A percentile compares a stretch with the other conserved stretches of the same genome.
Evolutionary conservation across 2,329 filamentous ascomycete genomes (phyloP).

Genomic region (Beauveria rudraprayagi): DNA sequence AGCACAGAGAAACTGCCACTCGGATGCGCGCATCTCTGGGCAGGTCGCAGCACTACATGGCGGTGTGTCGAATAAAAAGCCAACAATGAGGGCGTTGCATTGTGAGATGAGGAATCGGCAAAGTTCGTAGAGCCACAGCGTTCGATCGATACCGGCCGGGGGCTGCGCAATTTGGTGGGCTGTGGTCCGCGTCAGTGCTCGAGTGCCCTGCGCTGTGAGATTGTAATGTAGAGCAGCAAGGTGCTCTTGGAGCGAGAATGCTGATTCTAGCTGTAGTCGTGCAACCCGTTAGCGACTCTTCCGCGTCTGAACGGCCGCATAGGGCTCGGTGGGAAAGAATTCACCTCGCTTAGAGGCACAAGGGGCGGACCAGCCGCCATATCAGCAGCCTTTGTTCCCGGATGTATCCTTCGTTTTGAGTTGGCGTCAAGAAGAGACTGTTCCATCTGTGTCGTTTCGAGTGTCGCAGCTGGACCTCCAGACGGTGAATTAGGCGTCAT

Average conservation of each 20-base stretch:
- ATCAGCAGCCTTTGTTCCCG: constrained; percentile 82
- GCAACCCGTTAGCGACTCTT: constrained; percentile 12
- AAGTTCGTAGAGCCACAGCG: constrained; percentile 95
- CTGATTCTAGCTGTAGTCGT: constrained; percentile 71
- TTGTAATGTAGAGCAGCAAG: constrained; percentile 85
- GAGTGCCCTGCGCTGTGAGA: constrained; percentile 59
- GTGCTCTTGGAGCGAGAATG: constrained; percentile 95
- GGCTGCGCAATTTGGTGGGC: constrained; percentile 71
- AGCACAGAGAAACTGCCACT: constrained; percentile 98
- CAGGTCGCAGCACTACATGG: constrained; percentile 85
- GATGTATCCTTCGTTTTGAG: constrained; percentile 76
- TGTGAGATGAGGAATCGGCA: constrained; percentile 93
- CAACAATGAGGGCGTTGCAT: constrained; percentile 85
- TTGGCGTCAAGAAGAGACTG: constrained; percentile 61
- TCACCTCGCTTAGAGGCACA: constrained; percentile 74
- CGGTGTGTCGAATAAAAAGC: constrained; percentile 84
- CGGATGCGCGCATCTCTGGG: constrained; percentile 95
- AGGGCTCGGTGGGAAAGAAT: constrained; percentile 18
- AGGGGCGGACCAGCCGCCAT: constrained; percentile 90
- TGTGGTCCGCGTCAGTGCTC: constrained; percentile 66
- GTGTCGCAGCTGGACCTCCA: constrained; percentile 45
- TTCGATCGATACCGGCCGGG: constrained; percentile 73
- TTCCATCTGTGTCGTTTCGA: constrained; percentile 54
- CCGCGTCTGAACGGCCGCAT: not conserved
- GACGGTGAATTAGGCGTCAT: constrained; percentile 71